These are phyloP conservation scores for Neoboletus brunneissimus DNA, from an alignment of 768 basidiomycete species.

Conservation along the genomic window DNA sequence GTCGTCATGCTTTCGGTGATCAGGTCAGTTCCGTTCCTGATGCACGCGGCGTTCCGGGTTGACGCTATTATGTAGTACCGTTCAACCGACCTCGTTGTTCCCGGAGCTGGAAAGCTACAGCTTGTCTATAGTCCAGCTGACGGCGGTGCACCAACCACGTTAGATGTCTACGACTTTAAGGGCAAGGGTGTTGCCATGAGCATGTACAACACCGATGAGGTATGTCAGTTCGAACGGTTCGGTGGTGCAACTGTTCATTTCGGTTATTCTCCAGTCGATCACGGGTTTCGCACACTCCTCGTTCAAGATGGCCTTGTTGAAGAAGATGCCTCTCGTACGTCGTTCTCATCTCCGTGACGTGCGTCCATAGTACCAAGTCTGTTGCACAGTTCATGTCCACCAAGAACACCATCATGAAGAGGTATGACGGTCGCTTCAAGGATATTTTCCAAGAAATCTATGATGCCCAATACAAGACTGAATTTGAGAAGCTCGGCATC, in stretches of 20 bases:
- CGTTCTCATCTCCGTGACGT: constrained; percentile 6
- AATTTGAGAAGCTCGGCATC: constrained; percentile 67
- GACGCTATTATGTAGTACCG: constrained; percentile 60
- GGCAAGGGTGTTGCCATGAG: constrained; percentile 89
- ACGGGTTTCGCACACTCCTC: constrained; percentile 94
- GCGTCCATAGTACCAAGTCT: neutral
- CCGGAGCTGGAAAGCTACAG: constrained; percentile 91
- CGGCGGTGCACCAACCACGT: constrained; percentile 59
- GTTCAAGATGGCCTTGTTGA: constrained; percentile 90
- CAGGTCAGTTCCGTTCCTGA: constrained; percentile 49
- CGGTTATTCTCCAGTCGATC: constrained; percentile 59
- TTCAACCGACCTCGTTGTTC: constrained; percentile 88
- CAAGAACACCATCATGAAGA: constrained; percentile 97
- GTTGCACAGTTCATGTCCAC: constrained; percentile 84
- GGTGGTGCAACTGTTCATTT: neutral
- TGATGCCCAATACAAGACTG: constrained; percentile 69
- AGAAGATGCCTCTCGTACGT: constrained; percentile 73
- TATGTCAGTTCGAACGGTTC: constrained; percentile 27
- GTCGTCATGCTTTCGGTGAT: constrained; percentile 97
- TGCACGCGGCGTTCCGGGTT: constrained; percentile 2
- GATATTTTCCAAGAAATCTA: constrained; percentile 99
- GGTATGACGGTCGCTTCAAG: constrained; percentile 98
- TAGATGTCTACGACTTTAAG: constrained; percentile 94
- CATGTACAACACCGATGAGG: constrained; percentile 99
- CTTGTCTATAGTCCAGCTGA: constrained; percentile 83